A percentile compares a stretch with the other conserved stretches of the same genome.
phyloP scores from a whole-genome alignment of 805 yeast genomes.

The Yarrowia sp. region DNA sequence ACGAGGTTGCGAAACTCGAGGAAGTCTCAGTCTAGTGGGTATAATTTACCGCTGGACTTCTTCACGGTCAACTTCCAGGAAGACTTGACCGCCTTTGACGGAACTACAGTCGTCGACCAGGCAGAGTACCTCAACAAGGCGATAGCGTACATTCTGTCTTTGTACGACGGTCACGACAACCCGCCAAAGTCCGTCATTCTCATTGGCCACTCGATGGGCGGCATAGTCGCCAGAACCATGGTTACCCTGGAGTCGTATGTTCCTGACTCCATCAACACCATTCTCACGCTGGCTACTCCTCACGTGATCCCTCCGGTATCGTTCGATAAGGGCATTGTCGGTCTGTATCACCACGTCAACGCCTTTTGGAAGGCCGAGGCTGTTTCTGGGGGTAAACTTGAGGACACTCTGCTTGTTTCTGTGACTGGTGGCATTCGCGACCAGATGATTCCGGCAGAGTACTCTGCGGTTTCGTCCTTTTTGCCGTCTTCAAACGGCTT shows the following conservation, averaged over 20 bases:
- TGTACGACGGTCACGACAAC: slow-evolving; percentile 45
- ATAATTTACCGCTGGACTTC: slow-evolving; percentile 53
- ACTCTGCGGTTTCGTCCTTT: slow-evolving; percentile 65
- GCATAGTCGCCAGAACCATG: slow-evolving; percentile 83
- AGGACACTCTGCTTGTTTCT: slow-evolving; percentile 66
- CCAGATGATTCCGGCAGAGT: slow-evolving; percentile 80
- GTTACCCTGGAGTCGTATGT: slow-evolving; percentile 70
- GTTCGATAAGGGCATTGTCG: slow-evolving; percentile 80
- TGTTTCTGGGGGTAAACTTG: slow-evolving; percentile 44
- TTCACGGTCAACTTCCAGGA: slow-evolving; percentile 92
- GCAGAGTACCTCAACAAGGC: slow-evolving; percentile 91
- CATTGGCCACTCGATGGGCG: slow-evolving; percentile 95
- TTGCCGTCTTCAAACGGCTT: slow-evolving; percentile 75
- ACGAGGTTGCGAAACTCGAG: too few species aligned
- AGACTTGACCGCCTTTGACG: slow-evolving; percentile 94
- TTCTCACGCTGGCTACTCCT: slow-evolving; percentile 82
- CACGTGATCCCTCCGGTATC: slow-evolving; percentile 88
- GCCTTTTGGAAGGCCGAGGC: slow-evolving; percentile 66
- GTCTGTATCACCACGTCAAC: slow-evolving; percentile 68
- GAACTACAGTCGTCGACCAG: slow-evolving; percentile 86
- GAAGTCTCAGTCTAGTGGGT: neutral
- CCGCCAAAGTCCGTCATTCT: slow-evolving; percentile 68
- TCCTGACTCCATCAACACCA: slow-evolving; percentile 69
- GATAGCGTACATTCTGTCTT: slow-evolving; percentile 62
- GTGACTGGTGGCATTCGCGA: slow-evolving; percentile 84